phyloP scores from a whole-genome alignment of 2,329 filamentous ascomycete genomes.

The Tympanopsis confertula region DNA sequence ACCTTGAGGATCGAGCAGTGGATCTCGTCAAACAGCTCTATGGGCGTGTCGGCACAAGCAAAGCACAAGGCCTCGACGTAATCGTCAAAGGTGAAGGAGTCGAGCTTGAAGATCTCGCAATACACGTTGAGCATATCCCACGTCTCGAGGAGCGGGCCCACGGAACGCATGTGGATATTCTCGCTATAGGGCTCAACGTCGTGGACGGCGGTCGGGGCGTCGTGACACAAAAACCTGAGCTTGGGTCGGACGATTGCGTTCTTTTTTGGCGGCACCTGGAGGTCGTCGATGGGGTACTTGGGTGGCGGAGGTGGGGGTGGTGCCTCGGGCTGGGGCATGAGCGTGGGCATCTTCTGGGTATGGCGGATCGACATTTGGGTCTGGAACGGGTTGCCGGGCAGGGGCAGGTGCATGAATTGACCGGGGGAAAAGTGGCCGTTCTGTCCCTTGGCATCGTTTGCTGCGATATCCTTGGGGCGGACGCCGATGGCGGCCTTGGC shows the following conservation, averaged over 20 bases:
- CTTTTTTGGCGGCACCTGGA: conserved; percentile 60
- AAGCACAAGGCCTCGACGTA: conserved; percentile 80
- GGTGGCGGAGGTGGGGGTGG: conserved; percentile 62
- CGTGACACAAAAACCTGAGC: conserved; percentile 65
- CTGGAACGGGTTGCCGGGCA: not conserved
- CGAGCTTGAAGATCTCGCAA: conserved; percentile 82
- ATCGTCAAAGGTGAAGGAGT: conserved; percentile 97
- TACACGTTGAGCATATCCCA: conserved; percentile 98
- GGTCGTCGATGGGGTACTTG: conserved; percentile 92
- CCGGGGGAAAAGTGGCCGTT: not conserved
- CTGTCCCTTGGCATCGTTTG: not conserved
- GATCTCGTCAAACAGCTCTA: conserved; percentile 78
- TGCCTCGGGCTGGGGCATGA: conserved; percentile 23
- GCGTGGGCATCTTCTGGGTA: conserved; percentile 19
- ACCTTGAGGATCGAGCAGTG: conserved; percentile 87
- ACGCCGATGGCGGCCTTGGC: conserved; percentile 49
- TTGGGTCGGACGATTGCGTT: conserved; percentile 58
- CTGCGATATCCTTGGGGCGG: conserved; percentile 6
- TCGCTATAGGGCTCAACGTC: conserved; percentile 32
- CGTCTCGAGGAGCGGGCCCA: conserved; percentile 76
- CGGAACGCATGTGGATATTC: conserved; percentile 68
- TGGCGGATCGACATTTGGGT: conserved; percentile 13
- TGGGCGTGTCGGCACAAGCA: conserved; percentile 60
- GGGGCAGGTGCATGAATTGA: not conserved
- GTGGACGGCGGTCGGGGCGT: conserved; percentile 40